Conservation (phyloP, 2,329 filamentous ascomycete species). For the Alternaria atra region DNA sequence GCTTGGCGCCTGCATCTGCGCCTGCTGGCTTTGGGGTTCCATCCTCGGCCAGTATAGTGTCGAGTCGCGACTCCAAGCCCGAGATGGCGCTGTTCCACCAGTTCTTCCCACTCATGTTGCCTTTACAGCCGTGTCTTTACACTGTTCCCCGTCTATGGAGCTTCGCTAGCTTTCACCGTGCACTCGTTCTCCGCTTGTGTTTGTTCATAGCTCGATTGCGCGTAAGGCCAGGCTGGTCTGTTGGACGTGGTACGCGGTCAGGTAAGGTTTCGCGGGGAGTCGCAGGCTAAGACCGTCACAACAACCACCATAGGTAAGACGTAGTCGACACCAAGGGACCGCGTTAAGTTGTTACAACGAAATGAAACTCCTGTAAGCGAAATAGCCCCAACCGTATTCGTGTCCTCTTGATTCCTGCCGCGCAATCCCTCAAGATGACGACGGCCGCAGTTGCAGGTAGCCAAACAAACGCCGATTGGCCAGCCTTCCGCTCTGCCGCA, state of each 20-base stretch:
- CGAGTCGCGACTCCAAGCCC: conserved; percentile 90
- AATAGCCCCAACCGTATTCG: conserved; percentile 20
- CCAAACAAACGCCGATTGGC: conserved; percentile 24
- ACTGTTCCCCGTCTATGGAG: conserved; percentile 7
- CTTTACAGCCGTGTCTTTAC: conserved; percentile 9
- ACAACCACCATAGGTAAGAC: not conserved
- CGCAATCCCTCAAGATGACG: conserved; percentile 24
- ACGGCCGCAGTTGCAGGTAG: conserved; percentile 15
- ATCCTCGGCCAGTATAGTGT: conserved; percentile 88
- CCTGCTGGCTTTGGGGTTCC: conserved; percentile 59
- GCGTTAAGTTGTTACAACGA: not conserved
- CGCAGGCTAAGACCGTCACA: conserved; percentile 19
- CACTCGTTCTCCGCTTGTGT: conserved; percentile 37
- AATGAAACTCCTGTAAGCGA: not conserved
- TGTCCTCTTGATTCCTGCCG: conserved; percentile 24
- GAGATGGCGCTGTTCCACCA: conserved; percentile 79
- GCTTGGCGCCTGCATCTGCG: conserved; percentile 48
- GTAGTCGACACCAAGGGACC: not conserved
- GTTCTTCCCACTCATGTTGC: conserved; percentile 41
- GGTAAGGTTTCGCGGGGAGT: conserved; percentile 33
- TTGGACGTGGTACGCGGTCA: conserved; percentile 33
- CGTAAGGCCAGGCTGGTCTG: conserved; percentile 40
- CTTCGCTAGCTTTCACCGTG: conserved; percentile 41
- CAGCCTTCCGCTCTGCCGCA: conserved; percentile 8
- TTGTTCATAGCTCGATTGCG: conserved; percentile 43